Evolutionary conservation across 2,329 filamentous ascomycete species (phyloP).

Genomic region (Aspergillus aculeatus): DNA sequence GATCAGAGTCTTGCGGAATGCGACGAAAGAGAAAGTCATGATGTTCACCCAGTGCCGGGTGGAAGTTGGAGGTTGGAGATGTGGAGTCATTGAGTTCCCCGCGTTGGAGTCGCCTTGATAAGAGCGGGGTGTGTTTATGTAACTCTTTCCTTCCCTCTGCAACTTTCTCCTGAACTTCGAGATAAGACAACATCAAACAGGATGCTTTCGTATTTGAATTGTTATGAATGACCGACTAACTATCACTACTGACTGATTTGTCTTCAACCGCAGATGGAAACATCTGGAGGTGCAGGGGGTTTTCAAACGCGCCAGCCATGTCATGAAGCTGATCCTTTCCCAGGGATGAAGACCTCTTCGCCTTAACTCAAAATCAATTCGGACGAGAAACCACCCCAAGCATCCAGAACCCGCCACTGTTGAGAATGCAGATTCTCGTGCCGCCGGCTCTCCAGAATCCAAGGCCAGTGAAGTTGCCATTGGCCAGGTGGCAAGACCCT

Average conservation of each 20-base stretch:
- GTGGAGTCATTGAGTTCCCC: neutral
- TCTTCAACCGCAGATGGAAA: too few relatives aligned
- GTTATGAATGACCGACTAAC: too few relatives aligned
- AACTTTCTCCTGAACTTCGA: too few relatives aligned
- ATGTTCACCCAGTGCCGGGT: neutral
- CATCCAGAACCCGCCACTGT: neutral
- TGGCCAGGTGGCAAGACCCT: neutral
- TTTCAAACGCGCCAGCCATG: neutral
- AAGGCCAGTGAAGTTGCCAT: conserved; percentile 4
- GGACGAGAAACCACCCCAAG: neutral
- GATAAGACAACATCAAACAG: too few relatives aligned
- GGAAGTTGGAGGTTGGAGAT: neutral
- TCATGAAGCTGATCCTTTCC: neutral
- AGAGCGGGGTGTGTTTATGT: too few relatives aligned
- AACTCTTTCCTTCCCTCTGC: too few relatives aligned
- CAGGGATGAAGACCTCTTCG: too few relatives aligned
- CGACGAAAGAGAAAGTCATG: neutral
- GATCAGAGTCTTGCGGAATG: neutral
- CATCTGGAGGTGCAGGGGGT: too few relatives aligned
- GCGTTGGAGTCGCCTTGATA: neutral
- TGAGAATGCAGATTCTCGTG: neutral
- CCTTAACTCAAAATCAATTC: neutral
- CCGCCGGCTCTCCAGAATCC: neutral
- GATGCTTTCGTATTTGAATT: too few relatives aligned
- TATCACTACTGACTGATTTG: too few relatives aligned